Base-by-base conservation (phyloP, 2,329 filamentous ascomycete genomes). In the Xylaria arbuscula region DNA sequence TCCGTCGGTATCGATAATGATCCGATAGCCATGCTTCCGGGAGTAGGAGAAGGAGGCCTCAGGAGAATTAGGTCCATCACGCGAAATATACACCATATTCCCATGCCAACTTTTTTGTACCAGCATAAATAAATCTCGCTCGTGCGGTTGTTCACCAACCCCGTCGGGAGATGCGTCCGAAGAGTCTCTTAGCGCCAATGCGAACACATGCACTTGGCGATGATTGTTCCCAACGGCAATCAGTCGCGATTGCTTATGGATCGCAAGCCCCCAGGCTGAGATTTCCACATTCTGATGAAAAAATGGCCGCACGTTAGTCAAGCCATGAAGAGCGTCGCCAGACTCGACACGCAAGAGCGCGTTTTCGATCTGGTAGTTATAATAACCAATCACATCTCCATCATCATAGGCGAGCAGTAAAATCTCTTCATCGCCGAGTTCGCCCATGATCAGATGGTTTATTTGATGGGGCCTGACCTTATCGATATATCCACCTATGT, bases 191-290 rank as follows among this genome's bases (percentile, higher is more conserved):
- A 81, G 61, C 57, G 78, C 78, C n/a, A 78, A 78, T 13, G 80
- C 70, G 69, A 79, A 77, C n/a, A 78, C 74, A 57, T 74, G 75
- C 22, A 78, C 74, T 19, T 75, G 69, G 17, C 77, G 77, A 1
- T 85, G 87, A 77, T 99, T 99, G 0, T 92, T 90, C 73, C 92
- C 93, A 47, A 97, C 90, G 0, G 95, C 96, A 70, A 99, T 91
- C 69, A 98, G 83, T 0, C 94, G 89, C n/a, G 93, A 93, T 70
- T 90, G 83, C 69, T 88, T 86, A 78, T 98, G 95, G 11, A 97
- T 86, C 8, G 93, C 91, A 56, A 97, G 80, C 0, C 95, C 96
- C 96, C 96, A 99, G 2, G 94, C 95, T 68, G 93, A 95, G 28
- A 81, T 82, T 1, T 88, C 88, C 2, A 97, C 93, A 76, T 92